Evolutionary conservation across 768 basidiomycete genomes (phyloP).

Genomic region (Tricholoma terreum): DNA sequence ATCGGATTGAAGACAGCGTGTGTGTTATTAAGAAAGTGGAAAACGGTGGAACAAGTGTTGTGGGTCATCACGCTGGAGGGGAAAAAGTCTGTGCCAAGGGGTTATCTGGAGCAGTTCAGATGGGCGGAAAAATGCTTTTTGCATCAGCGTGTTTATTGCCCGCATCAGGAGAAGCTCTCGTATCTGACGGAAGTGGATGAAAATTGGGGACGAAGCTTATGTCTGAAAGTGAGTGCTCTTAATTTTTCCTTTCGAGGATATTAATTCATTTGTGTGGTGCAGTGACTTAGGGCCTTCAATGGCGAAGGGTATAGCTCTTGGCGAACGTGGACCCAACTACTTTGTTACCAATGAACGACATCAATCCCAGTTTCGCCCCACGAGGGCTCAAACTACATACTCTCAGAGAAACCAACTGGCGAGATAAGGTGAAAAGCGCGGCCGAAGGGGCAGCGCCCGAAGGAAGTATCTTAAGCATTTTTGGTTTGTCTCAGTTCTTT

Average conservation of each 20-base stretch:
- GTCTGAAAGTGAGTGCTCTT: conserved; percentile 57
- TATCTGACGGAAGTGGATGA: conserved; percentile 62
- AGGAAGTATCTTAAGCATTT: conserved; percentile 56
- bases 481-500: conserved; percentile 50
- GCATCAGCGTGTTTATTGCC: conserved; percentile 91
- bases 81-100: conserved; percentile 73
- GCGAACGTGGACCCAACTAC: conserved; percentile 72
- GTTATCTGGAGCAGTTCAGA: conserved; percentile 71
- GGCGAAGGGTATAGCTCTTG: conserved; percentile 65
- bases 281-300: conserved; percentile 64
- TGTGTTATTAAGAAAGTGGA: conserved; percentile 75
- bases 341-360: conserved; percentile 69
- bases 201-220: conserved; percentile 67
- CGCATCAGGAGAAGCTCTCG: conserved; percentile 58
- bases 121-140: conserved; percentile 90
- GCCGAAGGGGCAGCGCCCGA: conserved; percentile 32
- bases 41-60: conserved; percentile 81
- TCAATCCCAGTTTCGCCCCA: conserved; percentile 65
- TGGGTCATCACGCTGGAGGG: conserved; percentile 77
- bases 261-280: conserved; percentile 12
- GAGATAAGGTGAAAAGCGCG: conserved; percentile 48
- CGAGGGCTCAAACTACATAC: conserved; percentile 41
- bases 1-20: conserved; percentile 94
- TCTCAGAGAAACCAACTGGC: conserved; percentile 18
- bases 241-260: not conserved